Evolutionary conservation across 2,329 filamentous ascomycete species (phyloP).

Genomic region (Fusarium napiforme): DNA sequence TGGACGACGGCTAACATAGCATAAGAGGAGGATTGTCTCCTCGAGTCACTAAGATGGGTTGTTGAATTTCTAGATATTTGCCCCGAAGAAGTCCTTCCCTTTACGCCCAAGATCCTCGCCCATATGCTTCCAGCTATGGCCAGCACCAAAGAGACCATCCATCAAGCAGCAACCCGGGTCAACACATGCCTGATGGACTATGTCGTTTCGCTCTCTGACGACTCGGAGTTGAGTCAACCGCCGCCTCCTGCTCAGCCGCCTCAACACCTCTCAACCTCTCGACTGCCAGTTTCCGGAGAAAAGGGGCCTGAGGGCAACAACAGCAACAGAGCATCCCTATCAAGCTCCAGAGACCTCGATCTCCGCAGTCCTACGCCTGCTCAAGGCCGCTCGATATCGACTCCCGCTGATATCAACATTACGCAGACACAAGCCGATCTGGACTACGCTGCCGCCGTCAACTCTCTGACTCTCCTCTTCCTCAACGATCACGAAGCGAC

Average conservation of each 20-base stretch:
- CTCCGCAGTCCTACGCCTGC: constrained; percentile 62
- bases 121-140: constrained; percentile 95
- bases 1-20: constrained; percentile 19
- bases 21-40: constrained; percentile 86
- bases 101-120: constrained; percentile 90
- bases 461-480: constrained; percentile 90
- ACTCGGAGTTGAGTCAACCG: constrained; percentile 54
- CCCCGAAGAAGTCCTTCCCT: constrained; percentile 93
- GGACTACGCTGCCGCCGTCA: constrained; percentile 96
- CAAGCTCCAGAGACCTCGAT: constrained; percentile 65
- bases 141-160: constrained; percentile 88
- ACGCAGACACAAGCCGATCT: constrained; percentile 72
- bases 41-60: constrained; percentile 94
- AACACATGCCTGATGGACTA: constrained; percentile 94
- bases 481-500: constrained; percentile 97
- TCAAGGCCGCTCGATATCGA: constrained; percentile 59
- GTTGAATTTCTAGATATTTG: constrained; percentile 97
- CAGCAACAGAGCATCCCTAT: constrained; percentile 63
- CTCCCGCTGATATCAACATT: constrained; percentile 57
- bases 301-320: constrained; percentile 56
- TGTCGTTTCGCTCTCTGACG: constrained; percentile 88
- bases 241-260: constrained; percentile 41
- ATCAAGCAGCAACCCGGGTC: constrained; percentile 86
- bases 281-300: constrained; percentile 57
- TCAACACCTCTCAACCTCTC: constrained; percentile 50